Evolutionary conservation across 495 filamentous ascomycete genomes (phyloP), one percentile per base, ranked within the genome.

Genomic region (Melanomma pulvis-pyrius): DNA sequence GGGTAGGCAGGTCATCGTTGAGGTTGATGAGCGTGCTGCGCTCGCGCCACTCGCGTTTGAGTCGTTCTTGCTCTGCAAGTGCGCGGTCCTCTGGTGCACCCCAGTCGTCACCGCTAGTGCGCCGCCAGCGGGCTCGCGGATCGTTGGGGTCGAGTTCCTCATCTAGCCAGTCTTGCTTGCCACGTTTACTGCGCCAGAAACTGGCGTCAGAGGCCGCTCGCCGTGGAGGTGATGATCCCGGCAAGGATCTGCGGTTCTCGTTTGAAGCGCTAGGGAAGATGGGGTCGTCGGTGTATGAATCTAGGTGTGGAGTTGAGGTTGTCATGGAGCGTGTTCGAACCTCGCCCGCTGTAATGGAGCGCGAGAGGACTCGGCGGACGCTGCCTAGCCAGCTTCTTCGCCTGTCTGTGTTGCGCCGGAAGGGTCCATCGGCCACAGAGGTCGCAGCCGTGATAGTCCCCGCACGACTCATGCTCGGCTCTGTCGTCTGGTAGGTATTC

Each of bases 201-300:
- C 83, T 83, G 0, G 85, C 85, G 21, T 87, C 84, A 41, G 80
- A 84, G 9, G 83, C 83, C 8, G 86, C 80, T 57, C 87, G 81
- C 4, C 84, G 77, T 1, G 84, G 84, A 0, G 68, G 61, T 7
- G 46, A 44, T 15, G 58, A 58, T 3, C 48, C 58, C 0, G 66
- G 53, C 54, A 61, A 53, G 0, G 65, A 65, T 32, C 51, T 51
- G n/a, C 49, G 57, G 6, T 52, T 58, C 15, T 1, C 75, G 57
- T 6, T 74, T 69, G 48, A 24, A 8, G 52, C 60, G n/a, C 60
- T 63, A 6, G 72, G 64, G 4, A 63, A 59, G 5, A 29, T 19
- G 22, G 68, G 44, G 48, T 55, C 52, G 39, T 65, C 59, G 36
- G 39, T 53, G 34, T 63, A 61, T 17, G 48, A 9, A 24, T 68